A percentile compares a stretch with the other conserved stretches of the same genome.
Evolutionary conservation across 2,329 filamentous ascomycete species (phyloP).

Genomic region (Botrytis fabae): DNA sequence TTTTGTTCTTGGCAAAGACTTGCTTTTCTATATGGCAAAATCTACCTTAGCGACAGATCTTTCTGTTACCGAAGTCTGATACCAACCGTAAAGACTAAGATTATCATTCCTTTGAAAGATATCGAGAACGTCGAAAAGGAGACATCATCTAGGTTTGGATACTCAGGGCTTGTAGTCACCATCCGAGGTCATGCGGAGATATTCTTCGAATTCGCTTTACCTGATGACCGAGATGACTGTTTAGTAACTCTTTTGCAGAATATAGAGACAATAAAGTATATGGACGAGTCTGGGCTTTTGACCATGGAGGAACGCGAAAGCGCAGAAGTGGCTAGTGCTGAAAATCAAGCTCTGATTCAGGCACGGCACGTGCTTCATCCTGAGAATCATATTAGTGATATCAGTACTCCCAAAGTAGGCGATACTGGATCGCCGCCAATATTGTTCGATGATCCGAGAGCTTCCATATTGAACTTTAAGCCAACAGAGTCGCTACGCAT

Average conservation of each 20-base stretch:
- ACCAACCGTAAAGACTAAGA: conserved; percentile 85
- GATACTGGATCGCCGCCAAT: conserved; percentile 68
- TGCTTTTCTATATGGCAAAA: conserved; percentile 90
- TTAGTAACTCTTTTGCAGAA: conserved; percentile 76
- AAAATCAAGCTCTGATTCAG: conserved; percentile 77
- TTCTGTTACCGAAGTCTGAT: conserved; percentile 93
- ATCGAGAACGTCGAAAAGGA: conserved; percentile 94
- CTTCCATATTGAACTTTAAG: conserved; percentile 89
- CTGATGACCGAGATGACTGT: conserved; percentile 84
- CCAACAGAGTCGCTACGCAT: conserved; percentile 76
- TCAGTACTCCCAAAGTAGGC: conserved; percentile 50
- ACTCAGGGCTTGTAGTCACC: conserved; percentile 86
- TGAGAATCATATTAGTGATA: conserved; percentile 53
- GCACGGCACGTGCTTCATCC: conserved; percentile 60
- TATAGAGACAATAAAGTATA: conserved; percentile 69
- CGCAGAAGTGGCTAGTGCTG: conserved; percentile 73
- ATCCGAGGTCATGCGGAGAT: conserved; percentile 93
- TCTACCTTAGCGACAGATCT: conserved; percentile 84
- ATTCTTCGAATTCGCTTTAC: conserved; percentile 87
- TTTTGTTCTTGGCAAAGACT: conserved; percentile 91
- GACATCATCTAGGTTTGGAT: conserved; percentile 90
- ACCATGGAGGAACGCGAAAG: conserved; percentile 68
- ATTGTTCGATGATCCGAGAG: conserved; percentile 83
- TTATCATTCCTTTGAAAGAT: conserved; percentile 87
- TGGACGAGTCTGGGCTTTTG: conserved; percentile 68